These are phyloP conservation scores for Talaromyces adpressus DNA, from an alignment of 495 filamentous ascomycete genomes.

Conservation along the genomic window DNA sequence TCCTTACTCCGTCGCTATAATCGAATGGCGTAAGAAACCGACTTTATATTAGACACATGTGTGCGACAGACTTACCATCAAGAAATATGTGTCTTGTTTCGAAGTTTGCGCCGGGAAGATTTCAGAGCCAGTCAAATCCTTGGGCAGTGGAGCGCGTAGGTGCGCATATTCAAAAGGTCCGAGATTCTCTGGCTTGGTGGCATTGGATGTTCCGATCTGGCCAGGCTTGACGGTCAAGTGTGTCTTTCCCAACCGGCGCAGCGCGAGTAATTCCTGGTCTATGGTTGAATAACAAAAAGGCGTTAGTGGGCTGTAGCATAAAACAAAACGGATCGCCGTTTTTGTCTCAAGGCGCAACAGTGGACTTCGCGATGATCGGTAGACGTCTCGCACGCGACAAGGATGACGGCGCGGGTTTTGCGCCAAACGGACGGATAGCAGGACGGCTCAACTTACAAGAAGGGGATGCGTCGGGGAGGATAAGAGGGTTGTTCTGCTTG, in stretches of 20 bases:
- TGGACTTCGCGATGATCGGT: background rate
- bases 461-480: constrained; percentile 65
- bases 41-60: background rate
- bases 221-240: constrained; percentile 74
- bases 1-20: constrained; percentile 79
- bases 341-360: background rate
- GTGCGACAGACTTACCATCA: constrained; percentile 62
- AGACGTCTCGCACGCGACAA: constrained; percentile 3
- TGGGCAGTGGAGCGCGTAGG: constrained; percentile 81
- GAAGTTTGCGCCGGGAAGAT: constrained; percentile 68
- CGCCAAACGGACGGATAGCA: constrained; percentile 18
- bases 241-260: constrained; percentile 86
- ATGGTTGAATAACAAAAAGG: constrained; percentile 21
- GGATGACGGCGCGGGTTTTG: constrained; percentile 4
- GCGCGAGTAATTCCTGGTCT: constrained; percentile 79
- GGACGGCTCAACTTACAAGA: constrained; percentile 41
- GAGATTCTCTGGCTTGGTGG: constrained; percentile 61
- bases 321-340: background rate
- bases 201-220: constrained; percentile 56
- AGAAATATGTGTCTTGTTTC: constrained; percentile 76
- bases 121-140: constrained; percentile 76
- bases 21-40: background rate
- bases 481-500: constrained; percentile 64
- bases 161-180: constrained; percentile 94
- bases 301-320: background rate